Conservation (phyloP, 768 basidiomycete genomes). For the Rossbeevera mucosa region DNA sequence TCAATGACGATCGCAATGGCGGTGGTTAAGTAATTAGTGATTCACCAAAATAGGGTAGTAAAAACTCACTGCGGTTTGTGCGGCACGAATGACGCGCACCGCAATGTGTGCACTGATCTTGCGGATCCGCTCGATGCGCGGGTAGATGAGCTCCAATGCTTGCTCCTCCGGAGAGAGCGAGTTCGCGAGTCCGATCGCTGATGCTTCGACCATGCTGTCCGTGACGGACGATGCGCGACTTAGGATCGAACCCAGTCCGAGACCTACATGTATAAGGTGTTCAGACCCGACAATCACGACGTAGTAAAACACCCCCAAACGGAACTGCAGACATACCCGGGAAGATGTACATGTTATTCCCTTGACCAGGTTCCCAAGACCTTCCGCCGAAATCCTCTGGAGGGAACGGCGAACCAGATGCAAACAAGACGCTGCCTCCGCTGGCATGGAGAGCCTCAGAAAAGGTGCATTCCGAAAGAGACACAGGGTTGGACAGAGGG, state of each 20-base stretch:
- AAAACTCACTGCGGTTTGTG: conserved; percentile 64
- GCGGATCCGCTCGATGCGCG: conserved; percentile 76
- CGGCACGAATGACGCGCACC: conserved; percentile 67
- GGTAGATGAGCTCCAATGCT: conserved; percentile 68
- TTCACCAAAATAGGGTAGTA: not conserved
- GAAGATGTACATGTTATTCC: conserved; percentile 93
- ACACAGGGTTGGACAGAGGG: conserved; percentile 86
- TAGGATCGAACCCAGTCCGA: conserved; percentile 74
- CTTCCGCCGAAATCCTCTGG: conserved; percentile 51
- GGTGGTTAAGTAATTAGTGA: not conserved
- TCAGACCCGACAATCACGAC: conserved; percentile 1
- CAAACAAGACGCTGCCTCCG: conserved; percentile 75
- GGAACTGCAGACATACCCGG: conserved; percentile 40
- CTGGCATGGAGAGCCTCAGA: conserved; percentile 69
- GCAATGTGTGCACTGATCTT: conserved; percentile 81
- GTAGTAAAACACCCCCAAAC: not conserved
- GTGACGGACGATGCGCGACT: conserved; percentile 65
- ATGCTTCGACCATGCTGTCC: conserved; percentile 85
- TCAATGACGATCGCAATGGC: not conserved
- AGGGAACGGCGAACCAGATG: conserved; percentile 84
- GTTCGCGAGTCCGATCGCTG: conserved; percentile 73
- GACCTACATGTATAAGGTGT: conserved; percentile 10
- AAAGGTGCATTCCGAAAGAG: conserved; percentile 79
- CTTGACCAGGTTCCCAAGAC: conserved; percentile 75
- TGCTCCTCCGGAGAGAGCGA: conserved; percentile 70